phyloP scores from a whole-genome alignment of 768 basidiomycete species.

The Boletus coccyginus region DNA sequence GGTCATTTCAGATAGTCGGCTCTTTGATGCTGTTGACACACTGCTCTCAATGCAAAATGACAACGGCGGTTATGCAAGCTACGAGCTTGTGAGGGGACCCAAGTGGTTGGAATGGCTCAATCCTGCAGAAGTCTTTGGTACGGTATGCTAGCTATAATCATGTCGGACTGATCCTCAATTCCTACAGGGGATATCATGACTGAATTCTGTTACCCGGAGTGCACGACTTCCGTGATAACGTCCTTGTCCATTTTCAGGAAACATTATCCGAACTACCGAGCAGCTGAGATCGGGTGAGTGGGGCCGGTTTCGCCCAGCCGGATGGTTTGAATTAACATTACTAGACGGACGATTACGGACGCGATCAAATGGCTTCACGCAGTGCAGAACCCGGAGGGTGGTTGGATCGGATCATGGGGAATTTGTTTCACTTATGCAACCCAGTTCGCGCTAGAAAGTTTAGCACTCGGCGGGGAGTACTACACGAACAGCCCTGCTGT shows the following conservation, averaged over 20 bases:
- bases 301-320: background rate
- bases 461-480: conserved; percentile 87
- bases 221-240: conserved; percentile 94
- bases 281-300: conserved; percentile 71
- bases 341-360: conserved; percentile 57
- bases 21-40: conserved; percentile 85
- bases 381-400: conserved; percentile 79
- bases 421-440: conserved; percentile 99
- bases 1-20: conserved; percentile 67
- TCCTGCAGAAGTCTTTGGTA: conserved; percentile 95
- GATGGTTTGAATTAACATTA: background rate
- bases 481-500: conserved; percentile 70
- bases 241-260: conserved; percentile 82
- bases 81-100: conserved; percentile 85
- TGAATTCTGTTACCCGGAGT: conserved; percentile 95
- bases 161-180: background rate
- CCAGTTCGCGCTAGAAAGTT: conserved; percentile 91
- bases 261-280: conserved; percentile 76
- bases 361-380: conserved; percentile 83
- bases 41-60: conserved; percentile 84
- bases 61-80: conserved; percentile 89
- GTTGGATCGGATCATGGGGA: conserved; percentile 96
- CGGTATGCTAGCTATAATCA: conserved; percentile 24
- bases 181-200: conserved; percentile 88
- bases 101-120: conserved; percentile 82